Percentiles rank a stretch among this genome's conserved stretches.
Conservation (phyloP, 352 stramenopile genomes). For the Pythium aquatile region DNA sequence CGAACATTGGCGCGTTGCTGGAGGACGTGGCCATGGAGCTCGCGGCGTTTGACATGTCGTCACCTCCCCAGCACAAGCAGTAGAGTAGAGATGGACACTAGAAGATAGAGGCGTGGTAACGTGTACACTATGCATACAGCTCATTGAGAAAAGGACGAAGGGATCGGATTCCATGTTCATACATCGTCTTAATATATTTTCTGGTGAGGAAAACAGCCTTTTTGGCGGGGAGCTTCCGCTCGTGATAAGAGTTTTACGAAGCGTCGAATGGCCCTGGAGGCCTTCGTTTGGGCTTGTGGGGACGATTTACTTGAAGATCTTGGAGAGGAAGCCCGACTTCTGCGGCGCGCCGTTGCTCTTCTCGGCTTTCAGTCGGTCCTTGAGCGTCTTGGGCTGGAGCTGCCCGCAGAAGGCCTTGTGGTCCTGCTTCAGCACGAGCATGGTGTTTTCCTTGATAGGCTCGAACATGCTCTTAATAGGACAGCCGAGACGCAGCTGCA, state of each 20-base stretch:
- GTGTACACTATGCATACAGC: background rate
- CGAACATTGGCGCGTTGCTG: constrained; percentile 42
- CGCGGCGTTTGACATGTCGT: constrained; percentile 49
- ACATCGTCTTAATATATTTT: constrained; percentile 21
- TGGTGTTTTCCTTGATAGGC: constrained; percentile 83
- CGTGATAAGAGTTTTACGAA: background rate
- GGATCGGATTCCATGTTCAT: constrained; percentile 7
- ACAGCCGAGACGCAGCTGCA: constrained; percentile 77
- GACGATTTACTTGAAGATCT: constrained; percentile 40
- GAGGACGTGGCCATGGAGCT: constrained; percentile 77
- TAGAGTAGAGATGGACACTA: background rate
- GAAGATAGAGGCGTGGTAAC: background rate
- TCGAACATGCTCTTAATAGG: constrained; percentile 82
- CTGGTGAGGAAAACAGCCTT: background rate
- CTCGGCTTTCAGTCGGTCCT: constrained; percentile 70
- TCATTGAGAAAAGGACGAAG: background rate
- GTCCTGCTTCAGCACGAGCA: constrained; percentile 83
- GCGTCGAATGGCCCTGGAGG: too few species aligned
- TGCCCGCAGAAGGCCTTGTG: constrained; percentile 76
- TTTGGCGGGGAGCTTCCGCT: too few species aligned
- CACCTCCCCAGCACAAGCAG: constrained; percentile 29
- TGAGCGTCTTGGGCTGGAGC: constrained; percentile 69
- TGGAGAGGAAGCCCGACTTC: constrained; percentile 69
- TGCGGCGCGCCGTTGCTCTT: constrained; percentile 34
- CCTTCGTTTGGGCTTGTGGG: too few species aligned